Evolutionary conservation across 805 yeast species (phyloP), one percentile per base, ranked within the genome.

Genomic region (Wickerhamiella azyma): DNA sequence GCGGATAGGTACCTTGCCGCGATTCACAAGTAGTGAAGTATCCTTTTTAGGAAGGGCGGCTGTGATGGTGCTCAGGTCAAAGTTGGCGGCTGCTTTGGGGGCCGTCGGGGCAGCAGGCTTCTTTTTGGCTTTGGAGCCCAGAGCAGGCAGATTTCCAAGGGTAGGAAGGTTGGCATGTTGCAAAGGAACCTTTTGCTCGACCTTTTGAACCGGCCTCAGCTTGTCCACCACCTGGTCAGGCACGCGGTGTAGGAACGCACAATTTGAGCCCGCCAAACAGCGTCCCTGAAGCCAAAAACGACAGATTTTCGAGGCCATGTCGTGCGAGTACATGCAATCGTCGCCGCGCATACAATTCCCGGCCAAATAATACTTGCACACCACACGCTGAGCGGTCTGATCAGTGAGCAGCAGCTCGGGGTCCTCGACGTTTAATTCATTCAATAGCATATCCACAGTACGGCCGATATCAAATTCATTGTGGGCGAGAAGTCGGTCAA

Each of bases 261-360:
- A 71, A 2, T 48, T 46, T 9, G 61, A 65, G 9, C 73, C 74
- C 6, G 70, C 69, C 5, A 65, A 42, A 50, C 75, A 71, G 9
- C 58, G 55, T 1, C 71, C 70, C 32, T 64, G 65, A 6, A 71
- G 55, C 75, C 75, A 71, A 53, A 66, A 71, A 26, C 71, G 59
- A 48, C 75, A 71, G 8, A 67, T 62, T 19, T 68, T 56, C n/a
- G 60, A 53, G 2, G 66, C 57, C 26, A 69, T 41, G 47, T 71
- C 74, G 53, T 71, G 75, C 43, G 69, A 60, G 47, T 68, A 71
- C 48, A 62, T 62, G 55, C 75, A 71, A 48, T 70, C 74, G 4
- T 65, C 52, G 3, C 57, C 57, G 11, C 74, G 62, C 10, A 67
- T 53, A 45, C 75, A 71, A 16, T 59, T 56, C 2, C 75, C 75